Base-by-base conservation (phyloP, 495 filamentous ascomycete genomes). In the Penicillium lividum region DNA sequence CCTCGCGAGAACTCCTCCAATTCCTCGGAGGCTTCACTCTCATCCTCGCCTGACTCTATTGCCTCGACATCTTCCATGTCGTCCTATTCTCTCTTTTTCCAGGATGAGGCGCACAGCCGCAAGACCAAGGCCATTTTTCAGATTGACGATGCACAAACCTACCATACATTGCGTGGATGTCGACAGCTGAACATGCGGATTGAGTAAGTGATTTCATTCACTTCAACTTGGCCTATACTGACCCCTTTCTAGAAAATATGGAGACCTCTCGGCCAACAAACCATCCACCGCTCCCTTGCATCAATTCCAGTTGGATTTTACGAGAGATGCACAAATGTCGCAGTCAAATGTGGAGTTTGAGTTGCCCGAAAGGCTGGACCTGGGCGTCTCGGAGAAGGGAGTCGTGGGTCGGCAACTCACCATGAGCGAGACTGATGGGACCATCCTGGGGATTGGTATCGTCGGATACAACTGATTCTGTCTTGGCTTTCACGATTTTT, bases 281-380 rank as follows among this genome's bases (percentile, higher is more conserved):
- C 6, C 53, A 3, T 3, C 30, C 0, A 44, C 31, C 3, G 16
- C 69, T 5, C 73, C 73, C 2, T 60, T 75, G 0, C 54, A 75
- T 27, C 49, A 54, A 7, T 75, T 75, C 54, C 50, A 38, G 16
- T 30, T 77, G 8, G 51, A 66, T 13, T 45, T 70, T 33, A 10
- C 44, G 10, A 34, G 48, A 25, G 27, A 30, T 16, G n/a, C 40
- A 22, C 38, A 0, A 34, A 38, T 1, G 11, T 33, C 11, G 22
- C 18, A 15, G 13, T 31, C 38, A 40, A 65, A 68, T 48, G 67
- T 78, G 28, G 84, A 84, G 58, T 78, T 84, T 4, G 68, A 77
- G 58, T 69, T 86, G 22, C 82, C 87, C 4, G 73, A 80, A 36
- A 79, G 84, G 58, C 63, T 89, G 65, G 84, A 82, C 68, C 71